phyloP scores from a whole-genome alignment of 345 rosid genomes.

The Populus alba region DNA sequence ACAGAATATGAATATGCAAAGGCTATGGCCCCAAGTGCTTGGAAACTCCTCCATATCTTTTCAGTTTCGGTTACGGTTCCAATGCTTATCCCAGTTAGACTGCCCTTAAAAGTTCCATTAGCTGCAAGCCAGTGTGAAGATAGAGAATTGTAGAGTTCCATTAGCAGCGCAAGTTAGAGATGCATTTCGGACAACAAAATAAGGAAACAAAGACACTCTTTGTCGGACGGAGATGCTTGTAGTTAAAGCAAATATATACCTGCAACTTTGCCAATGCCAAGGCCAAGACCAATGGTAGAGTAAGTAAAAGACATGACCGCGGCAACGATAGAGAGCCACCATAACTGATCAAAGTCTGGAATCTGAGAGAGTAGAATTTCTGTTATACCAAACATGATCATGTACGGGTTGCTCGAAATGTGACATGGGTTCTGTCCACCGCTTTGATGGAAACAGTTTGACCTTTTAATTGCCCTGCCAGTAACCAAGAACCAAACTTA shows the following conservation, averaged over 20 bases:
- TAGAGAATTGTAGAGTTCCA: neutral
- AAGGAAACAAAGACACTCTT: neutral
- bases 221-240: neutral
- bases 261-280: constrained; percentile 17
- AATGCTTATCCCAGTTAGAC: neutral
- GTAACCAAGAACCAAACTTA: neutral
- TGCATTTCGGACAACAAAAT: neutral
- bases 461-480: constrained; percentile 12
- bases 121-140: neutral
- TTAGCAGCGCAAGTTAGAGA: neutral
- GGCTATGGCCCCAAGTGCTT: constrained; percentile 10
- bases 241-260: neutral
- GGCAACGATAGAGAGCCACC: constrained; percentile 20
- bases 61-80: neutral
- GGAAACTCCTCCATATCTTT: neutral
- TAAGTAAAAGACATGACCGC: constrained; percentile 17
- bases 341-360: constrained; percentile 15
- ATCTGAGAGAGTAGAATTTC: constrained; percentile 10
- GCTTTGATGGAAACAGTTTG: constrained; percentile 10
- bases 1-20: constrained; percentile 4
- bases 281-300: constrained; percentile 17
- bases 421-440: constrained; percentile 8
- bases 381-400: constrained; percentile 8
- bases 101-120: neutral
- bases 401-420: constrained; percentile 6